phyloP scores from a whole-genome alignment of 2,329 filamentous ascomycete species.

The Cladophialophora carrionii region DNA sequence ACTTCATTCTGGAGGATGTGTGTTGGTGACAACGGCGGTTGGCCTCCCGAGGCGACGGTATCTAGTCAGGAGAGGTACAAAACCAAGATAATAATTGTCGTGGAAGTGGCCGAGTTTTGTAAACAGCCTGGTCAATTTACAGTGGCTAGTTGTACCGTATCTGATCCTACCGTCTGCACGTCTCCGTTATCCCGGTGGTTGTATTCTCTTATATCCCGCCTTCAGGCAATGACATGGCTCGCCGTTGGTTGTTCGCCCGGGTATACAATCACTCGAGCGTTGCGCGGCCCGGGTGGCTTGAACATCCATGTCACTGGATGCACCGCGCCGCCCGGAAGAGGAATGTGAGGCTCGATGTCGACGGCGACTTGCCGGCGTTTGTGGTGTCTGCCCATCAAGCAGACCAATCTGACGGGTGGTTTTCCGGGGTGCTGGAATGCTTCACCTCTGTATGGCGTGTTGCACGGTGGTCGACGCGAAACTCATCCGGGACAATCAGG shows the following conservation, averaged over 20 bases:
- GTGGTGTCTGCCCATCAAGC: neutral
- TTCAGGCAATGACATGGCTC: neutral
- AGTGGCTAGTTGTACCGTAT: neutral
- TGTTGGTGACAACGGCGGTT: neutral
- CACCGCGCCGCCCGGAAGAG: neutral
- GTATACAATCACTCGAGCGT: constrained; percentile 9
- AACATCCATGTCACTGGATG: constrained; percentile 1
- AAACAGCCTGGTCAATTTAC: neutral
- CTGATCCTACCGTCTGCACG: neutral
- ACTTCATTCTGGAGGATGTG: constrained; percentile 3
- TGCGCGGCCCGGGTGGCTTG: constrained; percentile 16
- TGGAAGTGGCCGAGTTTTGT: neutral
- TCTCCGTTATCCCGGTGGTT: neutral
- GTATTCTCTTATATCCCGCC: neutral
- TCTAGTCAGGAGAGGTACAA: neutral
- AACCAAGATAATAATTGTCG: neutral
- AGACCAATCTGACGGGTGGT: constrained; percentile 16
- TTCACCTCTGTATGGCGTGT: neutral
- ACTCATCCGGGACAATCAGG: neutral
- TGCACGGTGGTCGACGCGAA: neutral
- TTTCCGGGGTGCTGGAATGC: neutral
- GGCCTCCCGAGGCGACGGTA: neutral
- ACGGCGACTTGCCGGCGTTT: neutral
- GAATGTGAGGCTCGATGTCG: neutral
- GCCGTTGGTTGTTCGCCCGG: neutral